A percentile compares a stretch with the other conserved stretches of the same genome.
phyloP scores from a whole-genome alignment of 176 grass and related monocot species.

The Stipa capillata region DNA sequence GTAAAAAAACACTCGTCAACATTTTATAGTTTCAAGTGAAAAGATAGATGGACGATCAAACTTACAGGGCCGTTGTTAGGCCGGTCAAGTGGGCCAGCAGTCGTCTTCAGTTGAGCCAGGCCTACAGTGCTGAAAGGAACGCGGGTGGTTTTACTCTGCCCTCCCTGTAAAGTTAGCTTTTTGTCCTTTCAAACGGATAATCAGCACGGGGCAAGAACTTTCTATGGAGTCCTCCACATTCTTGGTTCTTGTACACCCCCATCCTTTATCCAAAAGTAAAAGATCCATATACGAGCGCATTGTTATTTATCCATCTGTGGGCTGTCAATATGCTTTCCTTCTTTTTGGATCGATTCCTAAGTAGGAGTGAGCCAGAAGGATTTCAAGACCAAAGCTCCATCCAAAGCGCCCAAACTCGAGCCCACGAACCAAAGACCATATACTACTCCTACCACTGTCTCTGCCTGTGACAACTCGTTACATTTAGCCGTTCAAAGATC shows the following conservation, averaged over 20 bases:
- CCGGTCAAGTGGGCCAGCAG: not conserved
- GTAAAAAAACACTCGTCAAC: too few species aligned
- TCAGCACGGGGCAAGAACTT: not conserved
- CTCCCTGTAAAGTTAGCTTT: not conserved
- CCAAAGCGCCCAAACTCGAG: conserved; percentile 17
- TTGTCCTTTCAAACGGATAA: not conserved
- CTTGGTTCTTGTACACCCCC: not conserved
- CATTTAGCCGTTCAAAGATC: not conserved
- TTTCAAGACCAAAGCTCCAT: conserved; percentile 52
- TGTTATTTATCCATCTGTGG: not conserved
- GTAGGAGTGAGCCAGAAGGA: conserved; percentile 53
- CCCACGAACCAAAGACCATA: conserved; percentile 5
- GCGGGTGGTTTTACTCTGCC: not conserved
- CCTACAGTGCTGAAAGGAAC: not conserved
- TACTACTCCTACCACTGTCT: not conserved
- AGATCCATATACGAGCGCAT: not conserved
- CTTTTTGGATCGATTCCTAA: conserved; percentile 2
- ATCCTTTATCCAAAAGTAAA: not conserved
- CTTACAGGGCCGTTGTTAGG: not conserved
- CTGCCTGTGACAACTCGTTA: not conserved
- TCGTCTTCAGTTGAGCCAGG: not conserved
- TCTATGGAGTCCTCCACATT: not conserved
- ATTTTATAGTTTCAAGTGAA: too few species aligned
- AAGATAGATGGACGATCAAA: too few species aligned
- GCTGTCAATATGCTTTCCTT: conserved; percentile 27